phyloP scores from a whole-genome alignment of 352 stramenopile genomes.

The Globisporangium sylvaticum region DNA sequence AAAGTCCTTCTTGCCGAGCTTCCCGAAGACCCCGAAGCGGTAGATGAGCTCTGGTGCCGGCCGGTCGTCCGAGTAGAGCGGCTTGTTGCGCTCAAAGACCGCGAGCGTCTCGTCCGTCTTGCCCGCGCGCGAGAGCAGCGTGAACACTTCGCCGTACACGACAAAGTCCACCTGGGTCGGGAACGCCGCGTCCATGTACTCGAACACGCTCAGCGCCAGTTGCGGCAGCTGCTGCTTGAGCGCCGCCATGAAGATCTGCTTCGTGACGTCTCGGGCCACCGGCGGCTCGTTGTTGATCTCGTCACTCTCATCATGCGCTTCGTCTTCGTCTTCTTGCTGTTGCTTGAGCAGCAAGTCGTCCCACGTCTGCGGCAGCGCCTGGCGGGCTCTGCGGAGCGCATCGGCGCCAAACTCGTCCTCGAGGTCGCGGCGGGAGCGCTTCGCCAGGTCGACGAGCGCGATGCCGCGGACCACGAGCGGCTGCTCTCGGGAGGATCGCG shows the following conservation, averaged over 20 bases:
- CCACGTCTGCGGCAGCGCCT: constrained; percentile 27
- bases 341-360: constrained; percentile 14
- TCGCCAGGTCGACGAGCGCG: constrained; percentile 29
- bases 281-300: not conserved
- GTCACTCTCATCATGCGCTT: constrained; percentile 2
- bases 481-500: not conserved
- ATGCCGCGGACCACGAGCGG: constrained; percentile 17
- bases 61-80: constrained; percentile 22
- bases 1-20: constrained; percentile 34
- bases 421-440: constrained; percentile 25
- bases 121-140: constrained; percentile 21
- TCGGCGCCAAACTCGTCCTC: constrained; percentile 19
- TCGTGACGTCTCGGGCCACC: constrained; percentile 15
- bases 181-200: constrained; percentile 37
- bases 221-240: constrained; percentile 23
- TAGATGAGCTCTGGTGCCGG: constrained; percentile 52
- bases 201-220: constrained; percentile 32
- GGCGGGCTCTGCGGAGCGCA: constrained; percentile 23
- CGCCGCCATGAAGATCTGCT: constrained; percentile 33
- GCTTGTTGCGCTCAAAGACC: constrained; percentile 30
- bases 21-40: constrained; percentile 45
- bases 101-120: constrained; percentile 19
- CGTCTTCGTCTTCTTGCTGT: not conserved
- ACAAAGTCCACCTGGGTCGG: constrained; percentile 26
- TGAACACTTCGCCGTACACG: constrained; percentile 47